Conservation (phyloP, 371 early-diverging fungal species). For the Apophysomyces variabilis region DNA sequence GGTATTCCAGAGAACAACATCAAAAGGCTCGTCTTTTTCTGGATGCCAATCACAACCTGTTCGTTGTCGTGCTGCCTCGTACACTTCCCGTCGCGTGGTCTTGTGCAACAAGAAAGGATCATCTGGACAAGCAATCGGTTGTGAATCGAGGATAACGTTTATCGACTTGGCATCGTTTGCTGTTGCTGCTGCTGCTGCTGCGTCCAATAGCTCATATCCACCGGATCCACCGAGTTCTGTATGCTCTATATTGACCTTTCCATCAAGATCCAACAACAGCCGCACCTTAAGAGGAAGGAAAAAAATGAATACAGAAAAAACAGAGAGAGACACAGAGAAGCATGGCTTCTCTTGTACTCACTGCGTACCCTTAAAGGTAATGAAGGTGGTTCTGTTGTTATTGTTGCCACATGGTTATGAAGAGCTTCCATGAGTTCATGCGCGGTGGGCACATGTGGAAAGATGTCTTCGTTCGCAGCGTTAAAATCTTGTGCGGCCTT, state of each 20-base stretch:
- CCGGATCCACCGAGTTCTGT: slow-evolving; percentile 32
- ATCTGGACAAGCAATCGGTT: slow-evolving; percentile 28
- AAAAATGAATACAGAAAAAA: no score
- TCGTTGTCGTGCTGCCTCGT: slow-evolving; percentile 53
- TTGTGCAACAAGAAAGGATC: slow-evolving; percentile 59
- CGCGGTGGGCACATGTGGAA: slow-evolving; percentile 31
- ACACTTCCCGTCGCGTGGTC: slow-evolving; percentile 60
- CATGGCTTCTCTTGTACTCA: no score
- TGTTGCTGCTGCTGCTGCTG: neutral
- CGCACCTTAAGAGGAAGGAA: slow-evolving; percentile 25
- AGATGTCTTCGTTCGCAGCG: slow-evolving; percentile 13
- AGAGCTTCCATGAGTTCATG: slow-evolving; percentile 37
- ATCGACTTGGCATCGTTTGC: slow-evolving; percentile 14
- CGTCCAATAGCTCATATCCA: slow-evolving; percentile 11
- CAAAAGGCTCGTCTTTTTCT: slow-evolving; percentile 40
- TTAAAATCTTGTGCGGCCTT: slow-evolving; percentile 28
- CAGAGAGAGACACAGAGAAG: no score
- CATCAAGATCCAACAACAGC: slow-evolving; percentile 42
- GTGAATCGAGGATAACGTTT: slow-evolving; percentile 43
- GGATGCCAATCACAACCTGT: slow-evolving; percentile 37
- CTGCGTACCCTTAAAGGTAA: no score
- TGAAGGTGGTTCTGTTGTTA: no score
- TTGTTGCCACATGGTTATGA: slow-evolving; percentile 25
- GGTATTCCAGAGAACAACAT: slow-evolving; percentile 62
- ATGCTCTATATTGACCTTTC: slow-evolving; percentile 43